Percentiles rank a stretch among this genome's conserved stretches.
Evolutionary conservation across 495 filamentous ascomycete genomes (phyloP).

Genomic region (Trichoderma reesei): DNA sequence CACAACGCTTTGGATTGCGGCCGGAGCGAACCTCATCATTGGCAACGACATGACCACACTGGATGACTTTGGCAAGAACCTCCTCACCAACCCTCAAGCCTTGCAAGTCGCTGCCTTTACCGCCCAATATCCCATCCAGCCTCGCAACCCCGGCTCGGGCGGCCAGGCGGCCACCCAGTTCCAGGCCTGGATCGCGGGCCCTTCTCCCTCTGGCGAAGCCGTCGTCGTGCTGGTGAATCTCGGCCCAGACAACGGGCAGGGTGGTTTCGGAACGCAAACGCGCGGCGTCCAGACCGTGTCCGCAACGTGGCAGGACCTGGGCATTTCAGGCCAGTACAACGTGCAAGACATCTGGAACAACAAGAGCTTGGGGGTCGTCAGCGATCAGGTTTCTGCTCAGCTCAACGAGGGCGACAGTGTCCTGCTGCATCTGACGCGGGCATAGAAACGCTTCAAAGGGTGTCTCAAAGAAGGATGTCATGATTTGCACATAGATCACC

Average conservation of each 20-base stretch:
- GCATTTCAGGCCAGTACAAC: background rate
- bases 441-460: background rate
- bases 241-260: background rate
- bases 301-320: background rate
- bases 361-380: background rate
- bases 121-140: conserved; percentile 10
- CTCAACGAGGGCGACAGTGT: background rate
- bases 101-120: conserved; percentile 17
- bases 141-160: conserved; percentile 17
- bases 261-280: background rate
- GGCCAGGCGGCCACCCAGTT: conserved; percentile 16
- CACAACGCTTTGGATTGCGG: conserved; percentile 24
- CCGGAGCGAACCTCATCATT: conserved; percentile 23
- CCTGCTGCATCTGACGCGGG: background rate
- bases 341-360: conserved; percentile 3
- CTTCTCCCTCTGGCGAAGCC: conserved; percentile 8
- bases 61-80: conserved; percentile 17
- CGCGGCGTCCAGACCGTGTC: background rate
- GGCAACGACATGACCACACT: conserved; percentile 23
- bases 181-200: conserved; percentile 26
- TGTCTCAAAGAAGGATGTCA: too few relatives aligned
- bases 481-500: too few relatives aligned
- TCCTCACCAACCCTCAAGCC: conserved; percentile 15
- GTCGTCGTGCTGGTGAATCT: background rate
- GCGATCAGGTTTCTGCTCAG: background rate